These are phyloP conservation scores for Mucor plumbeus DNA, from an alignment of 371 early-diverging fungal species.

Conservation along the genomic window DNA sequence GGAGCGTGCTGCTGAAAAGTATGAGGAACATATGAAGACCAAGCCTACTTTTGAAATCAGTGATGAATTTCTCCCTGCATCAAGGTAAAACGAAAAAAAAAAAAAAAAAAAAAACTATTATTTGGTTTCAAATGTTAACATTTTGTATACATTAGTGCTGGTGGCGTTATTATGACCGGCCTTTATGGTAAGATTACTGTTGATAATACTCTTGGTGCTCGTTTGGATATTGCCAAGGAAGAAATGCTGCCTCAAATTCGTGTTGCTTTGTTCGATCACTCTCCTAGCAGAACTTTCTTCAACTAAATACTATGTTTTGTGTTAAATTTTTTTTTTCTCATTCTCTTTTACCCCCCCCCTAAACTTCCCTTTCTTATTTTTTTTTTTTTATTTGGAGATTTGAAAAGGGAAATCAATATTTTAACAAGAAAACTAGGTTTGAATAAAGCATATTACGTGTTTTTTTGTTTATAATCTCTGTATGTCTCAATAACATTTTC, in stretches of 20 bases:
- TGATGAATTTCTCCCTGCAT: constrained; percentile 56
- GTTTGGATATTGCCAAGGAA: constrained; percentile 83
- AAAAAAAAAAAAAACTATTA: too few species aligned
- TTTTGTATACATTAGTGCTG: constrained; percentile 60
- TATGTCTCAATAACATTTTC: too few species aligned
- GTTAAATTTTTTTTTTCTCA: background rate
- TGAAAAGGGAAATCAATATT: background rate
- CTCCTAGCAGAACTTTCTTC: constrained; percentile 90
- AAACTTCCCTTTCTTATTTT: background rate
- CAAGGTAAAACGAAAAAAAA: constrained; percentile 30
- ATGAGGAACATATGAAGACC: constrained; percentile 61
- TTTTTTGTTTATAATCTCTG: background rate
- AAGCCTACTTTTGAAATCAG: constrained; percentile 61
- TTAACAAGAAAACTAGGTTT: background rate
- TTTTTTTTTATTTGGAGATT: background rate
- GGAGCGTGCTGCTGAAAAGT: constrained; percentile 62
- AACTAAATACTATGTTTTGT: constrained; percentile 60
- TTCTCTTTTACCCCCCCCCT: background rate
- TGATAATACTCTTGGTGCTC: constrained; percentile 90
- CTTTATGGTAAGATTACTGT: constrained; percentile 80
- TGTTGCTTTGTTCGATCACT: constrained; percentile 85
- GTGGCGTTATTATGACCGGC: constrained; percentile 85
- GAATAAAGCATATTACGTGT: constrained; percentile 4
- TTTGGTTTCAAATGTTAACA: background rate
- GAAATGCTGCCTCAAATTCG: constrained; percentile 94